Conservation (phyloP, 768 basidiomycete species). For the Suillus plorans region DNA sequence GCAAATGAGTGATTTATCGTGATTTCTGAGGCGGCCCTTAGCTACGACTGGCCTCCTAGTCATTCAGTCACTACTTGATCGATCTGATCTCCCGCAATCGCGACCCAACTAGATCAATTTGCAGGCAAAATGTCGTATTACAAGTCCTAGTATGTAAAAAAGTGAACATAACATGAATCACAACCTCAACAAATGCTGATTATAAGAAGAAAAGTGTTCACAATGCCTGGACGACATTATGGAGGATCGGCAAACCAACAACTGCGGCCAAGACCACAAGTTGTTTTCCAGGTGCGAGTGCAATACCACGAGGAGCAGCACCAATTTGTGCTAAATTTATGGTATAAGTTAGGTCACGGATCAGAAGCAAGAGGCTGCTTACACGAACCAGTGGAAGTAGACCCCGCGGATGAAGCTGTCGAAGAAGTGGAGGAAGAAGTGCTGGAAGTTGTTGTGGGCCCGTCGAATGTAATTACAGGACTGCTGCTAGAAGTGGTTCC, state of each 20-base stretch:
- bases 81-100: not conserved
- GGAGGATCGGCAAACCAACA: slow-evolving; percentile 8
- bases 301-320: slow-evolving; percentile 13
- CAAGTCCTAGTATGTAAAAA: not conserved
- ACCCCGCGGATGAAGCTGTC: not conserved
- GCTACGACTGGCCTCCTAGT: too few relatives aligned
- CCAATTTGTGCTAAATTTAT: not conserved
- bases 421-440: not conserved
- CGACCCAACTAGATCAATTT: slow-evolving; percentile 3
- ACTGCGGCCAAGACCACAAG: slow-evolving; percentile 9
- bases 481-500: not conserved
- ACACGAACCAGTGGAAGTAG: not conserved
- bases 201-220: not conserved
- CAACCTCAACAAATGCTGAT: not conserved
- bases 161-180: not conserved
- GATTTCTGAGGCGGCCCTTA: too few relatives aligned
- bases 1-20: not conserved
- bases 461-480: not conserved
- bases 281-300: not conserved
- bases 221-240: not conserved
- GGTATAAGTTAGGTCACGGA: not conserved
- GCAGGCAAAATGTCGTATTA: not conserved
- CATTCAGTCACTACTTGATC: not conserved
- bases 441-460: not conserved
- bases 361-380: slow-evolving; percentile 1